A percentile compares a stretch with the other conserved stretches of the same genome.
These are phyloP conservation scores for Pestalotiopsis fici DNA, from an alignment of 2,329 filamentous ascomycete species.

Conservation along the genomic window DNA sequence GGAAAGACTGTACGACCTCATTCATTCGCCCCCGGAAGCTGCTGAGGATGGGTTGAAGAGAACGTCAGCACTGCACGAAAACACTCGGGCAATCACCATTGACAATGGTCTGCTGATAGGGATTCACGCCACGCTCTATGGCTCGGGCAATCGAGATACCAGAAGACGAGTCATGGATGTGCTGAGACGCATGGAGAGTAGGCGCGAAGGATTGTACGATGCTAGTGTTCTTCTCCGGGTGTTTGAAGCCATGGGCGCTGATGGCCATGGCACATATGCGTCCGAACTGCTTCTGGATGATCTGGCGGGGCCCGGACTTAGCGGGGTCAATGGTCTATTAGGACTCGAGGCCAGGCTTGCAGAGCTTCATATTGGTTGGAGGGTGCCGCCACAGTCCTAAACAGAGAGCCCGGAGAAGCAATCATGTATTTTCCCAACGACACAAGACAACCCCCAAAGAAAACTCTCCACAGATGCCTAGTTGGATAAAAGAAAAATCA, in stretches of 20 bases:
- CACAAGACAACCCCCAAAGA: background rate
- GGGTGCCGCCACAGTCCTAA: background rate
- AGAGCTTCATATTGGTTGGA: background rate
- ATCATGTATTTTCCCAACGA: background rate
- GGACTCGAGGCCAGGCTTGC: conserved; percentile 3
- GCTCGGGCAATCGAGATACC: background rate
- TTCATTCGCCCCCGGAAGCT: background rate
- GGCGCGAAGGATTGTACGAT: conserved; percentile 9
- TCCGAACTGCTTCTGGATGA: conserved; percentile 4
- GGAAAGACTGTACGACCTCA: background rate
- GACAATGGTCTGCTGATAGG: conserved; percentile 8
- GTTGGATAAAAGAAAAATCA: too few relatives aligned
- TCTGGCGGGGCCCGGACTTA: background rate
- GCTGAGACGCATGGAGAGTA: background rate
- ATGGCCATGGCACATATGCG: conserved; percentile 2
- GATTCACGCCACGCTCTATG: background rate
- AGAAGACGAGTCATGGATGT: conserved; percentile 5
- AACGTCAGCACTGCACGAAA: background rate
- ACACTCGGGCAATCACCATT: conserved; percentile 3
- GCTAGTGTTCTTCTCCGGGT: background rate
- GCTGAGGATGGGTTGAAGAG: background rate
- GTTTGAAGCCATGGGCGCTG: conserved; percentile 1
- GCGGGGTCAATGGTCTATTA: background rate
- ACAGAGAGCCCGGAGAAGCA: background rate
- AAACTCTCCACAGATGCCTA: background rate